A percentile compares a stretch with the other conserved stretches of the same genome.
These are phyloP conservation scores for Gynostemma pentaphyllum DNA, from an alignment of 306 rosid genomes.

Conservation along the genomic window DNA sequence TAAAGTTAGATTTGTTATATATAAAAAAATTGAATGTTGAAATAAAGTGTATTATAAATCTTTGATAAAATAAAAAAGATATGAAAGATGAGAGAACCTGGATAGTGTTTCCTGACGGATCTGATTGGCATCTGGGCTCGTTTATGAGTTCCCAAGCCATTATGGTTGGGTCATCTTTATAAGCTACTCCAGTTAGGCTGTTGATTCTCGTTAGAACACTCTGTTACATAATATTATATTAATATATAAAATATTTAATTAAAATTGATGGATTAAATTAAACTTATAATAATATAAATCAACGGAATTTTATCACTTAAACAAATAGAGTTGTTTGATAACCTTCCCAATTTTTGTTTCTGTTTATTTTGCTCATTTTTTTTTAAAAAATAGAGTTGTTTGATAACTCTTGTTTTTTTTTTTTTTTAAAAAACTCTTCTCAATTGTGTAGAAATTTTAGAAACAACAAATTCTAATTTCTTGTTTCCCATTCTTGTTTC, in stretches of 20 bases:
- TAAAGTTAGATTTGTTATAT: neutral
- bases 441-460: too few relatives aligned
- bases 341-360: too few relatives aligned
- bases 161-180: conserved; percentile 80
- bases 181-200: conserved; percentile 55
- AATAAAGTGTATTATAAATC: neutral
- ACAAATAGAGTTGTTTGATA: too few relatives aligned
- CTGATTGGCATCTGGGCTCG: conserved; percentile 69
- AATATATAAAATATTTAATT: neutral
- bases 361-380: too few relatives aligned
- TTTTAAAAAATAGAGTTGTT: too few relatives aligned
- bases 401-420: too few relatives aligned
- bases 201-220: conserved; percentile 61
- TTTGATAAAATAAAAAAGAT: neutral
- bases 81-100: conserved; percentile 37
- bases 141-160: conserved; percentile 99
- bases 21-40: neutral
- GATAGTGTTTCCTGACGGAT: conserved; percentile 57
- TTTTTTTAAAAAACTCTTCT: too few relatives aligned
- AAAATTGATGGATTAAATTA: neutral
- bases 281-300: neutral
- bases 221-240: conserved; percentile 19
- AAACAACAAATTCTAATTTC: too few relatives aligned
- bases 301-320: neutral
- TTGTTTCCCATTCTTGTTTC: too few relatives aligned